Percentiles rank a stretch among this genome's conserved stretches.
These are phyloP conservation scores for Rhizophlyctis rosea DNA, from an alignment of 192 early-diverging fungal species.

Conservation along the genomic window DNA sequence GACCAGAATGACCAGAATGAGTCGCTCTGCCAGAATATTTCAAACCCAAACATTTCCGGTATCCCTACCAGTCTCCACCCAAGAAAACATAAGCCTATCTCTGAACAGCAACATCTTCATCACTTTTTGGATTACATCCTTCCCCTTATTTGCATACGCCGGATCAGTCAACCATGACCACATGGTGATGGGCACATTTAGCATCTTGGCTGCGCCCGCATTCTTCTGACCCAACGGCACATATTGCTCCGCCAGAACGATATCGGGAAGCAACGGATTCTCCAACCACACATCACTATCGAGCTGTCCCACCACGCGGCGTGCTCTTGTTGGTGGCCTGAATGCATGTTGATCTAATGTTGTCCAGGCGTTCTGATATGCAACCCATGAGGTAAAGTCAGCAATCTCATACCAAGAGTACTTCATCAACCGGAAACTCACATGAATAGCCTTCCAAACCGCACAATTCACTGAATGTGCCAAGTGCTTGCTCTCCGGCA, in stretches of 20 bases:
- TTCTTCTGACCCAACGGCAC: conserved; percentile 31
- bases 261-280: conserved; percentile 50
- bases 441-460: conserved; percentile 42
- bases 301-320: conserved; percentile 33
- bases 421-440: conserved; percentile 9
- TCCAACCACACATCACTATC: conserved; percentile 41
- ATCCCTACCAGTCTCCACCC: conserved; percentile 41
- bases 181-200: conserved; percentile 31
- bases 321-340: conserved; percentile 13
- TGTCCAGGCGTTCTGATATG: neutral
- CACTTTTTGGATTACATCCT: conserved; percentile 29
- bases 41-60: neutral
- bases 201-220: conserved; percentile 16
- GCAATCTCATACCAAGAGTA: neutral
- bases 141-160: conserved; percentile 30
- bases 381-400: too few relatives aligned
- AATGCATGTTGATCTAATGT: neutral
- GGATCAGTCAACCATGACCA: conserved; percentile 44
- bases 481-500: conserved; percentile 4
- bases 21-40: neutral
- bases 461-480: conserved; percentile 34
- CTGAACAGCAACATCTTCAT: conserved; percentile 36
- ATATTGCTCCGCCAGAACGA: conserved; percentile 45
- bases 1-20: too few relatives aligned
- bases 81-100: conserved; percentile 31